These are phyloP conservation scores for Nannizziopsis barbatae DNA, from an alignment of 2,329 filamentous ascomycete species.

Conservation along the genomic window DNA sequence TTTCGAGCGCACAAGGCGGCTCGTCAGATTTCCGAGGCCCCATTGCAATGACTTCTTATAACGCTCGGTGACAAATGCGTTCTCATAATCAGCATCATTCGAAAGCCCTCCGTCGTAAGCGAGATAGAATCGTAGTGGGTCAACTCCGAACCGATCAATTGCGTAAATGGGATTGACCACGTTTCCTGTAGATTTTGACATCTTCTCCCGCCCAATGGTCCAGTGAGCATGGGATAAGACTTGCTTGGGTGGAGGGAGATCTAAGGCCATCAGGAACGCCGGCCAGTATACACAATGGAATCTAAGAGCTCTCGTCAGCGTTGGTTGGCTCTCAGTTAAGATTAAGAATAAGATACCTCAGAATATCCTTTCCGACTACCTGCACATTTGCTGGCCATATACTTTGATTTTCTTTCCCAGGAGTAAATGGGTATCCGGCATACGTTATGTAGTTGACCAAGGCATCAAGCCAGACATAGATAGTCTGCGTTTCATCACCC, in stretches of 20 bases:
- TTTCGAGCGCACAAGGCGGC: constrained; percentile 57
- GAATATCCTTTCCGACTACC: constrained; percentile 90
- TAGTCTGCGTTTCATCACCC: constrained; percentile 71
- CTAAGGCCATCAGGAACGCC: constrained; percentile 80
- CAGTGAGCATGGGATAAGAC: constrained; percentile 89
- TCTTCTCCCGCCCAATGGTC: constrained; percentile 84
- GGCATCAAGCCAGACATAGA: constrained; percentile 97
- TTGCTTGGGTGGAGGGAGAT: constrained; percentile 63
- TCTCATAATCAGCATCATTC: constrained; percentile 76
- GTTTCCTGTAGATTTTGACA: constrained; percentile 93
- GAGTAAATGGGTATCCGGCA: constrained; percentile 66
- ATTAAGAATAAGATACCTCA: constrained; percentile 43
- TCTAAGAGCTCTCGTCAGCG: constrained; percentile 20
- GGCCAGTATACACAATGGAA: constrained; percentile 99
- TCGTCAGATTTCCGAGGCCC: constrained; percentile 69
- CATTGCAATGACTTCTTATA: constrained; percentile 72
- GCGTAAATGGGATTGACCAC: constrained; percentile 92
- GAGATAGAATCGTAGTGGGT: constrained; percentile 82
- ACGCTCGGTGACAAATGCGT: constrained; percentile 57
- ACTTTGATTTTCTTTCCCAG: constrained; percentile 48
- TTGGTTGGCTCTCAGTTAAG: neutral
- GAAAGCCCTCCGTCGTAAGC: constrained; percentile 65
- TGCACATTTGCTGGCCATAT: constrained; percentile 90
- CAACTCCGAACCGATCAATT: constrained; percentile 75
- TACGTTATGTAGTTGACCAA: constrained; percentile 88